Evolutionary conservation across 164 flowering plant genomes (phyloP), one percentile per base, ranked within the genome.

Genomic region (Piper longum): DNA sequence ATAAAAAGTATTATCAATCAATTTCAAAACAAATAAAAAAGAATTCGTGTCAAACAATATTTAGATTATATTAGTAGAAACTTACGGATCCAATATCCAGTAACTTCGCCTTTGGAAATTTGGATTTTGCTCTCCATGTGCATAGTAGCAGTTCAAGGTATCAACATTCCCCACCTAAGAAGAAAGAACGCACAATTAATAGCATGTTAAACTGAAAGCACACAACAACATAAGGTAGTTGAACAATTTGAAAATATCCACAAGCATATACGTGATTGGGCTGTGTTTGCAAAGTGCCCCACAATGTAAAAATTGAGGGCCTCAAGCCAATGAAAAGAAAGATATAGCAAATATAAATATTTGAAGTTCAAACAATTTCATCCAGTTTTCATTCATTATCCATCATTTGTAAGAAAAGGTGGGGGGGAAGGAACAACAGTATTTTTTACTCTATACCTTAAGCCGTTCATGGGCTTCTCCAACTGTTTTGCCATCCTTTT

Each of bases 31-130:
- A 2, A 26, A 48, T 1, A 48, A 48, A 48, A 48, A 5, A 9
- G 8, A 44, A 11, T 44, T 44, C 14, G 9, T 48, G 14, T 14
- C 52, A 12, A 48, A 48, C 14, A 5, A 14, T 48, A 48, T 48
- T 48, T 48, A 48, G 52, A 5, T 9, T 48, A 48, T 12, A 3
- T 48, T 9, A 5, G 14, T 9, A 48, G 42, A 64, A n/a, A 85
- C 97, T 85, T 69, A 95, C 99, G 78, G 86, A 70, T 86, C 89
- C 67, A 95, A 77, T 87, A 90, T 90, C 99, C 99, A 95, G 69
- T 79, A 95, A 83, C 92, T 82, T 59, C 99, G 93, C 54, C 97
- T 84, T 76, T 88, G 99, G 71, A 95, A 95, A 76, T 58, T 83
- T 17, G 91, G 86, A 67, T 84, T 82, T 14, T 76, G 66, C 71